Conservation (phyloP, 169 alveolate species). For the Plasmodium adleri region DNA sequence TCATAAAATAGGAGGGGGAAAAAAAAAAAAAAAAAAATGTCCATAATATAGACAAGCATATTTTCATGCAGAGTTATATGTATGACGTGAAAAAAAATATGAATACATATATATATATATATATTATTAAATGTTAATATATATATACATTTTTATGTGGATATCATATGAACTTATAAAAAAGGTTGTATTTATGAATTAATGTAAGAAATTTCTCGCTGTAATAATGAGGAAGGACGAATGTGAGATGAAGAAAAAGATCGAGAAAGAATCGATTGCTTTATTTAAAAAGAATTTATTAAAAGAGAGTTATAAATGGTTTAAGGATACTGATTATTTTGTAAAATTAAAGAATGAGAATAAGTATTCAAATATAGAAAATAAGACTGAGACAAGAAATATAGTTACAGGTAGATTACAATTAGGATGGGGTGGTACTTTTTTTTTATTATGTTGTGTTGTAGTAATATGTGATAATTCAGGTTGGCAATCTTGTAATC, state of each 20-base stretch:
- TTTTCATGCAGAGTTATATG: no score
- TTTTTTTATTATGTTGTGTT: constrained; percentile 71
- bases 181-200: no score
- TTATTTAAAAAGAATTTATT: constrained; percentile 58
- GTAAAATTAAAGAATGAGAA: constrained; percentile 63
- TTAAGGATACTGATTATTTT: constrained; percentile 66
- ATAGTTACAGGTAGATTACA: constrained; percentile 66
- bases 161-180: no score
- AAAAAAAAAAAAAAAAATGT: no score
- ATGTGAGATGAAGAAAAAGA: constrained; percentile 3
- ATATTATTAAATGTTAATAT: no score
- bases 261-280: constrained; percentile 69
- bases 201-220: no score
- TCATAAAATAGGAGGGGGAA: no score
- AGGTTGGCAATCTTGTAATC: constrained; percentile 76
- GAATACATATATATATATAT: no score
- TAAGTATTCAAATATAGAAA: constrained; percentile 37
- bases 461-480: constrained; percentile 74
- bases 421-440: constrained; percentile 75
- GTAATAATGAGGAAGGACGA: constrained; percentile 33
- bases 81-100: no score
- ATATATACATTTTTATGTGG: no score
- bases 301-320: constrained; percentile 71
- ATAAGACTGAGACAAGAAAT: constrained; percentile 56
- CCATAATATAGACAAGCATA: no score